Evolutionary conservation across 768 basidiomycete genomes (phyloP), one percentile per base, ranked within the genome.

Genomic region (Lentinula aciculospora): DNA sequence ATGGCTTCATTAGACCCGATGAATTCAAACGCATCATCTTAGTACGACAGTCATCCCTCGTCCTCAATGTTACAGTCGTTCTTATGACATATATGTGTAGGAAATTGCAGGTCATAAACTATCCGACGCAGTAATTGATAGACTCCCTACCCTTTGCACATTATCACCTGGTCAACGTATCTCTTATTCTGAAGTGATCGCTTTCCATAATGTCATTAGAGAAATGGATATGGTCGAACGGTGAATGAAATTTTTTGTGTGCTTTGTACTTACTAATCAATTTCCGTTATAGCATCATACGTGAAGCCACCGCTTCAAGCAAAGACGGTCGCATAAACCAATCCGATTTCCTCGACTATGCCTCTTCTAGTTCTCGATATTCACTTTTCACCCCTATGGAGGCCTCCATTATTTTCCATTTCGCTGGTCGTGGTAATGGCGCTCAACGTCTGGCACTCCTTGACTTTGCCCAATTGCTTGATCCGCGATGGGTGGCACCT

Each of bases 211-310:
- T 82, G 88, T 97, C 62, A 82, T 95, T 70, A 78, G 88, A 81
- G 94, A 97, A 67, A 98, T 98, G 94, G 95, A 97, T 73, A 92
- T 95, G 81, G 84, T 95, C 53, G 95, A 98, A 75, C 83, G 91
- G 84, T 87, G 66, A 53, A 74, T 71, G 2, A 6, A 12, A 17
- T 9, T n/a, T 59, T 57, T 53, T 53, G 48, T 29, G 51, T 36
- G 53, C 53, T 61, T 21, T 25, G n/a, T 37, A 46, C 6, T 53
- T 37, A 36, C 57, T 34, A 63, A 55, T 44, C 60, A 56, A 56
- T 17, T 59, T 53, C 31, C 32, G 29, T 57, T 31, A 49, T 61
- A 90, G 89, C 49, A 89, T 96, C 63, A 86, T 97, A 64, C 89
- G 89, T 25, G 94, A 95, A 71, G 92, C 94, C 13, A 92, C 89